Conservation (phyloP, 805 yeast species). For the Wickerhamomyces xylosicus region DNA sequence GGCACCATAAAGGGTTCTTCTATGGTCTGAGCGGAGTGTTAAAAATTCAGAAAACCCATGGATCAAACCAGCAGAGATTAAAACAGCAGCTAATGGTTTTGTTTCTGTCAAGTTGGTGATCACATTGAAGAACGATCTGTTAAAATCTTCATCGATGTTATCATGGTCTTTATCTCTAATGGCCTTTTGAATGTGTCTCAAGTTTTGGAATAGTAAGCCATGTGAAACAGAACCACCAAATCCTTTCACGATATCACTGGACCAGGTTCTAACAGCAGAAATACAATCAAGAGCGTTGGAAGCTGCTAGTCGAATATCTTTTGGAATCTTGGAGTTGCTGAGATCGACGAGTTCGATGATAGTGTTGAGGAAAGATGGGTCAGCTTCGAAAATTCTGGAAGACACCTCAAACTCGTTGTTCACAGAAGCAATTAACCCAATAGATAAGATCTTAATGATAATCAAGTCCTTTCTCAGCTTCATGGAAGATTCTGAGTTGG, state of each 20-base stretch:
- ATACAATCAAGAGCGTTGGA: slow-evolving; percentile 60
- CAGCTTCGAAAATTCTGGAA: slow-evolving; percentile 58
- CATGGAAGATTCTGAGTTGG: slow-evolving; percentile 41
- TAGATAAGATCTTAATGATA: slow-evolving; percentile 53
- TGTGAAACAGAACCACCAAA: slow-evolving; percentile 83
- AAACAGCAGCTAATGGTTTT: slow-evolving; percentile 40
- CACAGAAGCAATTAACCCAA: slow-evolving; percentile 52
- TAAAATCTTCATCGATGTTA: slow-evolving; percentile 36
- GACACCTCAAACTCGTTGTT: slow-evolving; percentile 49
- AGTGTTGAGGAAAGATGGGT: slow-evolving; percentile 59
- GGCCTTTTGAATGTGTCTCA: slow-evolving; percentile 51
- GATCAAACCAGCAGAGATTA: slow-evolving; percentile 70
- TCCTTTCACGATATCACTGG: slow-evolving; percentile 66
- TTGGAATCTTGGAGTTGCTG: slow-evolving; percentile 39
- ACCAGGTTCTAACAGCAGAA: slow-evolving; percentile 56
- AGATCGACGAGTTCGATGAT: slow-evolving; percentile 67
- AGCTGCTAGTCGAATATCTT: slow-evolving; percentile 47
- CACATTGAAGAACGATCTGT: slow-evolving; percentile 43
- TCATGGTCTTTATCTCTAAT: slow-evolving; percentile 28
- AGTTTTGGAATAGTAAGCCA: slow-evolving; percentile 66
- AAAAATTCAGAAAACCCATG: slow-evolving; percentile 56
- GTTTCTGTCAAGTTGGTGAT: slow-evolving; percentile 52
- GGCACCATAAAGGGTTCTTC: slow-evolving; percentile 54
- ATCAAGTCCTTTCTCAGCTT: slow-evolving; percentile 48
- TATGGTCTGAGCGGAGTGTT: slow-evolving; percentile 36